Base-by-base conservation (phyloP, 352 stramenopile genomes). In the Phytopythium vexans region DNA sequence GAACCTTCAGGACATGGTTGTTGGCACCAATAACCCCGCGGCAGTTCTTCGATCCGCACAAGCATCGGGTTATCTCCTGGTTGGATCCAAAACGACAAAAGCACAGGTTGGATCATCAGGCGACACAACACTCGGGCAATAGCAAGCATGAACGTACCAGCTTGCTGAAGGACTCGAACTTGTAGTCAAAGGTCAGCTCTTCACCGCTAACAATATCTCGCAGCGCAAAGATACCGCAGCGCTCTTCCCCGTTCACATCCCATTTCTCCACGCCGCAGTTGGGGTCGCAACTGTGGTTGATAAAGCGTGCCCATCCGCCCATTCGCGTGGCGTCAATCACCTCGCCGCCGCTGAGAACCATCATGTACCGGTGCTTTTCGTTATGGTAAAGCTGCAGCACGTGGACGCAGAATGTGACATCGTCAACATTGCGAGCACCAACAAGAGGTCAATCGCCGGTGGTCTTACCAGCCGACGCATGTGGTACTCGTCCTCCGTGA, bases 151-250 rank as follows among this genome's bases (percentile, higher is more conserved):
- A n/a, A 48, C 60, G 38, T 52, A 84, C 73, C 51, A 74, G 41
- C 40, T 63, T 64, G 63, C 68, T 81, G 43, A 85, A 85, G 8
- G 65, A 74, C 57, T 88, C 53, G 45, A 87, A 98, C 71, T 98
- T 98, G 78, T 98, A 98, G 70, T 98, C 94, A 44, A 98, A 98
- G 15, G 71, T 92, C 39, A 98, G 71, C 72, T 98, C 95, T 68
- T 98, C 90, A 21, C 90, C 89, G 1, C 58, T 34, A n/a, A 71
- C 35, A 45, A 98, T 97, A 58, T 95, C 74, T 32, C 77, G 80
- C 55, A 92, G 82, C 14, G 93, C 85, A 56, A 98, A 98, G 63
- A 98, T 97, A n/a, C 88, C 94, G 52, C 97, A 97, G n/a, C 92
- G 82, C 71, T 97, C 93, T 62, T 89, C 86, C 45, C 91, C 86